A percentile compares a stretch with the other conserved stretches of the same genome.
Conservation (phyloP, 495 filamentous ascomycete species). For the Aspergillus affinis region DNA sequence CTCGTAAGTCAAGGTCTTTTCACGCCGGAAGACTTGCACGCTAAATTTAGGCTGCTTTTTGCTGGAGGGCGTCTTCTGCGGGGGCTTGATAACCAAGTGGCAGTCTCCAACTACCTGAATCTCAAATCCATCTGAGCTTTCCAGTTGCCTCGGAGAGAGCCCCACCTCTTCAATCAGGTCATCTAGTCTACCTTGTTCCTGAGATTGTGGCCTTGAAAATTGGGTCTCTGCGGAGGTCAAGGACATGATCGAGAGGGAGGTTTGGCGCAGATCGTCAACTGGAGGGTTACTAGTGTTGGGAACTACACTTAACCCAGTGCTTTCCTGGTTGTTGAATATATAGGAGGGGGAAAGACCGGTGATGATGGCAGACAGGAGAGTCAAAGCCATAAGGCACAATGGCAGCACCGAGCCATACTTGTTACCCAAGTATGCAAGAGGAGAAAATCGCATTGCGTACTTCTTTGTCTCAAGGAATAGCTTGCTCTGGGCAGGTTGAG, state of each 20-base stretch:
- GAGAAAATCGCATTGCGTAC: conserved; percentile 29
- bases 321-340: conserved; percentile 18
- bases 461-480: conserved; percentile 27
- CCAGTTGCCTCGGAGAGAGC: conserved; percentile 14
- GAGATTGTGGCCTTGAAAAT: conserved; percentile 12
- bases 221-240: conserved; percentile 22
- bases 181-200: conserved; percentile 18
- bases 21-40: conserved; percentile 49
- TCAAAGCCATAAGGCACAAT: conserved; percentile 40
- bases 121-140: conserved; percentile 47
- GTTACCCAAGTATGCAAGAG: conserved; percentile 31
- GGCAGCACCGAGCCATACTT: conserved; percentile 38
- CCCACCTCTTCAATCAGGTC: conserved; percentile 21
- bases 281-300: conserved; percentile 22
- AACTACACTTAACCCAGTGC: background rate
- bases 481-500: conserved; percentile 13
- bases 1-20: conserved; percentile 44
- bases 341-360: conserved; percentile 30
- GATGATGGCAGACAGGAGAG: conserved; percentile 39
- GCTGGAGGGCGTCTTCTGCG: conserved; percentile 44
- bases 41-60: conserved; percentile 53
- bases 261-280: conserved; percentile 20
- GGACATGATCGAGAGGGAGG: conserved; percentile 28
- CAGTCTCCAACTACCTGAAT: conserved; percentile 62
- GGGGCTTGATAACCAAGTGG: conserved; percentile 60